phyloP scores from a whole-genome alignment of 176 grass and related monocot species.

The Lolium rigidum region DNA sequence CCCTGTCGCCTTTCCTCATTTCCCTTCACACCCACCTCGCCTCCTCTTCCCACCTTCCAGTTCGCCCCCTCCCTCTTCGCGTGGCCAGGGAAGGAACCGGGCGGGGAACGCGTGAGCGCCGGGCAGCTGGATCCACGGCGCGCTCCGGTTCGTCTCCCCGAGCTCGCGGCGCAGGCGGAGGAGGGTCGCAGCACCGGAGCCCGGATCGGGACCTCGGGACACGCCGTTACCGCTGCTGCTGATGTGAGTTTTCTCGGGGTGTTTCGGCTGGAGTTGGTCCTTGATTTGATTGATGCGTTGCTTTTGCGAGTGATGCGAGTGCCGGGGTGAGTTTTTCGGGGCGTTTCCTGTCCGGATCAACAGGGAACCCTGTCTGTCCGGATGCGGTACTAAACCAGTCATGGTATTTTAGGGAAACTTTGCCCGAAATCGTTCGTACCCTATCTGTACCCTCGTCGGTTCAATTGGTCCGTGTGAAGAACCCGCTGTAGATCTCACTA shows the following conservation, averaged over 20 bases:
- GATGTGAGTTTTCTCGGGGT: constrained; percentile 31
- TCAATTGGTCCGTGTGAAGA: background rate
- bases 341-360: constrained; percentile 13
- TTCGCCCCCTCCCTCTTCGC: background rate
- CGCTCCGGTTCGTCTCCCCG: background rate
- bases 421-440: background rate
- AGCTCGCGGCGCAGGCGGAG: background rate
- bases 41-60: no score
- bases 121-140: background rate
- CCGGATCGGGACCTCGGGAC: background rate
- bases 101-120: background rate
- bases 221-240: background rate
- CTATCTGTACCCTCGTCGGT: background rate
- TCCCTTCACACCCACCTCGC: constrained; percentile 23
- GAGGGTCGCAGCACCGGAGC: background rate
- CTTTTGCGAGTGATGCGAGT: background rate
- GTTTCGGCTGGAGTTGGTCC: no score
- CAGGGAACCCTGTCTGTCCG: background rate
- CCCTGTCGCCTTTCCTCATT: background rate
- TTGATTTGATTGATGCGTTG: background rate
- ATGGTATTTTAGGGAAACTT: background rate
- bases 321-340: background rate
- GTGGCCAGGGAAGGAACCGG: constrained; percentile 12
- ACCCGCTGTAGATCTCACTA: constrained; percentile 33
- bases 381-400: background rate